Base-by-base conservation (phyloP, 192 early-diverging fungal genomes). In the Coemansia sp. region DNA sequence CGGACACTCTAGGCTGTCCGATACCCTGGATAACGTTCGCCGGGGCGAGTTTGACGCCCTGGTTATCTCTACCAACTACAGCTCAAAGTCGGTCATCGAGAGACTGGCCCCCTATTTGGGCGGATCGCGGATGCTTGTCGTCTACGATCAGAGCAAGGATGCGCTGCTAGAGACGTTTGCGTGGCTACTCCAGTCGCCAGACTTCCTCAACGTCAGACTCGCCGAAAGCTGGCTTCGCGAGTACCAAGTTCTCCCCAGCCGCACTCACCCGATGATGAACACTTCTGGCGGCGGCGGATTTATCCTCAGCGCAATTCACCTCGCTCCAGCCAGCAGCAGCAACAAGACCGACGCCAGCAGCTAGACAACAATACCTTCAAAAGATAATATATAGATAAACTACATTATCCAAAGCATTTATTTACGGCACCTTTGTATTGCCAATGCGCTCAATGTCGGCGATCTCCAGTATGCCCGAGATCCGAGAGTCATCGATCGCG, bases 191-290 rank as follows among this genome's bases (percentile, higher is more conserved):
- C 81, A 75, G 46, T 90, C 87, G 9, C 79, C 78, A 0, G 84
- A 87, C 15, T 94, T 87, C 40, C 67, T 96, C 53, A 93, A 94
- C 43, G 89, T 92, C 12, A 91, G 95, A 69, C 62, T 99, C 20
- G 92, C 90, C 1, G 96, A 99, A 67, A 93, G 91, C 68, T 96
- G 91, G 92, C 79, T 97, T 58, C 86, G 98, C 27, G 90, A 96
- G 69, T 93, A 92, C 62, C 93, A 94, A 74, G 88, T 94, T 3
- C 82, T 94, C 46, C 92, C 92, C 14, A 88, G 86, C 29, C 89
- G 93, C 59, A 93, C 89, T 6, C 93, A 93, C 61, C 93, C 93
- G 6, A 59, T 85, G 45, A 94, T 94, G 93, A 90, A 71, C 57
- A 93, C 83, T 41, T 88, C 84, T 63, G 89, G 89, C 25, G 86